These are phyloP conservation scores for Triglochin maritima DNA, from an alignment of 106 monocot species.

Conservation along the genomic window DNA sequence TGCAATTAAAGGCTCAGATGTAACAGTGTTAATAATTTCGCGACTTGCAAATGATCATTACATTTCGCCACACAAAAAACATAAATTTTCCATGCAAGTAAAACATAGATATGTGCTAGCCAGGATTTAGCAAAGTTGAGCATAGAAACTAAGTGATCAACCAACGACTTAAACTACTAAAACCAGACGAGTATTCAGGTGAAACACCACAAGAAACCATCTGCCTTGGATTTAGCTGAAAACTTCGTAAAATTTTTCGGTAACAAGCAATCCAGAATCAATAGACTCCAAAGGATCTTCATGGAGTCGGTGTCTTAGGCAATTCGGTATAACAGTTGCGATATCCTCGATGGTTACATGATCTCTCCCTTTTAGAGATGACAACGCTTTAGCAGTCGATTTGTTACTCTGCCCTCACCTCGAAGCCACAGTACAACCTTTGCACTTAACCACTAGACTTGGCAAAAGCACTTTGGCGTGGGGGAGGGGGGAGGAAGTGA, in stretches of 20 bases:
- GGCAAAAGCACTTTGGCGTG: no score
- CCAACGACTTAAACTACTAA: background rate
- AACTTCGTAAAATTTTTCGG: constrained; percentile 96
- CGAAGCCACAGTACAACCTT: no score
- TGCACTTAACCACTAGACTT: no score
- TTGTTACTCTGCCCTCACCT: no score
- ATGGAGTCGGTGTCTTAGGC: constrained; percentile 91
- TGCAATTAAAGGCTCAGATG: no score
- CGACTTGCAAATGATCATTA: no score
- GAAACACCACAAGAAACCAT: background rate
- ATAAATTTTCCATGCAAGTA: no score
- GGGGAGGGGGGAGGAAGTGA: no score
- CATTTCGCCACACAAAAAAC: no score
- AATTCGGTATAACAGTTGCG: constrained; percentile 92
- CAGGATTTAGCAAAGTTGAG: background rate
- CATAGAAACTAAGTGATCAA: background rate
- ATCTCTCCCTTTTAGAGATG: constrained; percentile 85
- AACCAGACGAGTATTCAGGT: background rate
- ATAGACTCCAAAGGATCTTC: constrained; percentile 97
- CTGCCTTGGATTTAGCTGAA: constrained; percentile 40
- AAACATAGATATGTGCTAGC: background rate
- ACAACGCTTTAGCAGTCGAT: constrained; percentile 91
- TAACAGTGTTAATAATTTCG: no score
- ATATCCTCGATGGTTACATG: constrained; percentile 74
- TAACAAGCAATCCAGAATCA: constrained; percentile 85